phyloP scores from a whole-genome alignment of 768 basidiomycete genomes.

The Exsudoporus frostii region DNA sequence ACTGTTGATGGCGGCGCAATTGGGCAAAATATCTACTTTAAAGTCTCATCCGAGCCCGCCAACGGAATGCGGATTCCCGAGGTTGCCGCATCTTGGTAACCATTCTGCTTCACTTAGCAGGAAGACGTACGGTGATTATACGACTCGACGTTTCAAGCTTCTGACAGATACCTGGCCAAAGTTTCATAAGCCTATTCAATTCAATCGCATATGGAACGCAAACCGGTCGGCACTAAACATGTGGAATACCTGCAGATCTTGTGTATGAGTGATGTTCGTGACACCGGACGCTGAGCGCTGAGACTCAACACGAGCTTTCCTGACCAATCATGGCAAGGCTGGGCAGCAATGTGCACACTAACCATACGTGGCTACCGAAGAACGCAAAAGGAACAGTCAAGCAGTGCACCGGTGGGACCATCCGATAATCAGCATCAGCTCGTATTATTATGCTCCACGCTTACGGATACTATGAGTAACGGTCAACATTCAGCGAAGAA shows the following conservation, averaged over 20 bases:
- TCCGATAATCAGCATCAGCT: background rate
- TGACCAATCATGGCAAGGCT: background rate
- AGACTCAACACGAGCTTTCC: background rate
- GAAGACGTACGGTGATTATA: no score
- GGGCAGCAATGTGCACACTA: background rate
- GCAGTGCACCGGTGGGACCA: no score
- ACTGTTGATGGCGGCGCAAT: no score
- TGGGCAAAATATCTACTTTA: no score
- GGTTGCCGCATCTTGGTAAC: background rate
- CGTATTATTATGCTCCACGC: no score
- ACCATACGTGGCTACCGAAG: background rate
- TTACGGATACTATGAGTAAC: no score
- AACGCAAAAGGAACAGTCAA: background rate
- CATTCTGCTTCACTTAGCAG: background rate
- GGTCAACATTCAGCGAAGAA: background rate
- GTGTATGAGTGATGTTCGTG: background rate
- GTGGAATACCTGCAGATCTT: background rate
- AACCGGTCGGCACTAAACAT: background rate
- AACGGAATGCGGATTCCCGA: background rate
- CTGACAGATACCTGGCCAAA: background rate
- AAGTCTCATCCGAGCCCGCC: background rate
- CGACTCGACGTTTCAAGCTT: background rate
- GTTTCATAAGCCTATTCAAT: background rate
- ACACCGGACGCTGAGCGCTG: background rate
- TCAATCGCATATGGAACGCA: background rate